Conservation (phyloP, 1,284 basidiomycete species). For the Leucoagaricus sp. region DNA sequence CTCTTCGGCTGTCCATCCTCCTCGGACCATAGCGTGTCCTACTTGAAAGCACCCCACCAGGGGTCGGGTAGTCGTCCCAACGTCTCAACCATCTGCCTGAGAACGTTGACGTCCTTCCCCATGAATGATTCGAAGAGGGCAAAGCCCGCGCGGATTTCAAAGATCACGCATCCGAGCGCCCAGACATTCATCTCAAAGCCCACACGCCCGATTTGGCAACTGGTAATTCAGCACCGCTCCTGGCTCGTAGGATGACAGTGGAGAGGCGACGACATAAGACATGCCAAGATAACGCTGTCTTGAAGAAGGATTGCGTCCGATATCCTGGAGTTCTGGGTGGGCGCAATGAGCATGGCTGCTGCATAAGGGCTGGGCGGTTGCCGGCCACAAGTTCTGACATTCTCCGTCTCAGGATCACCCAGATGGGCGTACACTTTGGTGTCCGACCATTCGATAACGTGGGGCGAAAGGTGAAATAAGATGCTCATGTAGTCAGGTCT, state of each 20-base stretch:
- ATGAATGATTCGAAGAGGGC: constrained; percentile 37
- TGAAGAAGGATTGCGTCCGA: constrained; percentile 26
- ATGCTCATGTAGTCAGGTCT: constrained; percentile 40
- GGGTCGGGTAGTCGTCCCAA: constrained; percentile 37
- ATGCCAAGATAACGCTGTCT: constrained; percentile 36
- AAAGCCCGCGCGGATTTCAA: constrained; percentile 36
- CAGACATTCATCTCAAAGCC: constrained; percentile 34
- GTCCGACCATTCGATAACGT: constrained; percentile 32
- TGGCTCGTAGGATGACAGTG: constrained; percentile 28
- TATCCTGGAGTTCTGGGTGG: constrained; percentile 25
- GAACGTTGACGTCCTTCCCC: constrained; percentile 26
- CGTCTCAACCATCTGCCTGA: constrained; percentile 32
- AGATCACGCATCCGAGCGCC: constrained; percentile 38
- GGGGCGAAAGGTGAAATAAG: constrained; percentile 29
- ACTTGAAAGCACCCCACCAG: constrained; percentile 35
- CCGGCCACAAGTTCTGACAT: constrained; percentile 22
- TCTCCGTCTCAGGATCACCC: constrained; percentile 30
- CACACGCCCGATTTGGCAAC: constrained; percentile 30
- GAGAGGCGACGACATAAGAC: constrained; percentile 26
- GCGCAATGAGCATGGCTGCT: constrained; percentile 27
- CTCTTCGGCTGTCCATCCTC: constrained; percentile 32
- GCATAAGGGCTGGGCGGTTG: constrained; percentile 21
- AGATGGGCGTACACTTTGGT: constrained; percentile 30
- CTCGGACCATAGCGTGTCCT: constrained; percentile 32
- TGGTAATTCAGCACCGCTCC: constrained; percentile 30